Percentiles rank a stretch among this genome's conserved stretches.
phyloP scores from a whole-genome alignment of 345 rosid genomes.

The Firmiana major region DNA sequence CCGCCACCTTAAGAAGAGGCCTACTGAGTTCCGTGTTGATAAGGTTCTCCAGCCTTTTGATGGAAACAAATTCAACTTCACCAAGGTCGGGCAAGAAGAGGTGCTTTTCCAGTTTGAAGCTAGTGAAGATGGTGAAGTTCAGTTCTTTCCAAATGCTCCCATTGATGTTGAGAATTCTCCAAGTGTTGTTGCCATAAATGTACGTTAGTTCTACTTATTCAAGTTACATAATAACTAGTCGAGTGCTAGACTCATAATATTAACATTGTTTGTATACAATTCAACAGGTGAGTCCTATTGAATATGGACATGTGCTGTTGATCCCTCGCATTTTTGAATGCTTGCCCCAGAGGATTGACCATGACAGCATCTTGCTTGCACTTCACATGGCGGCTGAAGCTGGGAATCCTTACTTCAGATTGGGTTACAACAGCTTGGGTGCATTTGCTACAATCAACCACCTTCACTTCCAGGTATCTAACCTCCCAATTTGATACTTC shows the following conservation, averaged over 20 bases:
- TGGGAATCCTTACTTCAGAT: constrained; percentile 70
- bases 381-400: constrained; percentile 83
- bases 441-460: constrained; percentile 98
- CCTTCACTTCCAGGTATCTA: constrained; percentile 92
- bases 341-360: constrained; percentile 95
- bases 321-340: constrained; percentile 83
- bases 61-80: constrained; percentile 86
- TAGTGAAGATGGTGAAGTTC: constrained; percentile 60
- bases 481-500: neutral
- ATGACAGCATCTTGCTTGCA: constrained; percentile 76
- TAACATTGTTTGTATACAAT: neutral
- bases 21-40: constrained; percentile 89
- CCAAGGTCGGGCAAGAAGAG: constrained; percentile 94
- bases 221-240: neutral
- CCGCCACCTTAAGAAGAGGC: constrained; percentile 97
- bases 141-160: constrained; percentile 61
- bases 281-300: constrained; percentile 92
- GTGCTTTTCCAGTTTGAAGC: constrained; percentile 90
- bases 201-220: constrained; percentile 22
- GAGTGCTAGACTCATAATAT: neutral
- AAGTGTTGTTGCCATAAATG: constrained; percentile 91
- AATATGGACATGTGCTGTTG: constrained; percentile 90
- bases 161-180: constrained; percentile 68
- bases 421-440: constrained; percentile 97
- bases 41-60: constrained; percentile 94